A percentile compares a stretch with the other conserved stretches of the same genome.
Conservation (phyloP, 2,329 filamentous ascomycete genomes). For the Geosmithia morbida region DNA sequence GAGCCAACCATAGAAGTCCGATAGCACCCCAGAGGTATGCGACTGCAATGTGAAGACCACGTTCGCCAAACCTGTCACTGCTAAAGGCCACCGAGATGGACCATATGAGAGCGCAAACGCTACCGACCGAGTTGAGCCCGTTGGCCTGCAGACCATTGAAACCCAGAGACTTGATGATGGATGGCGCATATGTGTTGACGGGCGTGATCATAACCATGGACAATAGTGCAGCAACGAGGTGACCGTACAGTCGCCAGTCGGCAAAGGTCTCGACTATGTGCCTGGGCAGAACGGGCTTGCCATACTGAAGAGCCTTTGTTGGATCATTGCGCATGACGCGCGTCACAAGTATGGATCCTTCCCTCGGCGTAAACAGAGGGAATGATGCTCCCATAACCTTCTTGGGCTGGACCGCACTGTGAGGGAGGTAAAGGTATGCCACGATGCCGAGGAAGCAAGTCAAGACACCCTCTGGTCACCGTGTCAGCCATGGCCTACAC, state of each 20-base stretch:
- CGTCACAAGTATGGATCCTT: slow-evolving; percentile 12
- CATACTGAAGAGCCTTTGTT: slow-evolving; percentile 10
- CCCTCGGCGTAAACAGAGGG: slow-evolving; percentile 9
- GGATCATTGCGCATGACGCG: slow-evolving; percentile 14
- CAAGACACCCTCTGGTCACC: slow-evolving; percentile 10
- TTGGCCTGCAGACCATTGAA: slow-evolving; percentile 13
- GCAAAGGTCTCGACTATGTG: slow-evolving; percentile 11
- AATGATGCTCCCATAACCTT: slow-evolving; percentile 10
- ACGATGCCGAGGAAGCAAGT: slow-evolving; percentile 9
- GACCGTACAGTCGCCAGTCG: slow-evolving; percentile 14
- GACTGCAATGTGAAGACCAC: slow-evolving; percentile 12
- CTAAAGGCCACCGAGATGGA: slow-evolving; percentile 11
- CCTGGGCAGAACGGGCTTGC: slow-evolving; percentile 7
- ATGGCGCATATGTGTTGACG: slow-evolving; percentile 14
- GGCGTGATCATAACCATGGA: slow-evolving; percentile 17
- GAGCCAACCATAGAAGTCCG: slow-evolving; percentile 12
- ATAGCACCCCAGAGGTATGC: slow-evolving; percentile 12
- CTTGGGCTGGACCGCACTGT: slow-evolving; percentile 11
- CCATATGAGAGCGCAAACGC: slow-evolving; percentile 11
- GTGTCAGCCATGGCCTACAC: not conserved
- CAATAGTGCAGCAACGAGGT: slow-evolving; percentile 10
- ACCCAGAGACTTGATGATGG: slow-evolving; percentile 13
- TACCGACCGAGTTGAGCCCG: slow-evolving; percentile 13
- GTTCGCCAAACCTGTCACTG: slow-evolving; percentile 12
- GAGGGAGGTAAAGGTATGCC: slow-evolving; percentile 13